A percentile compares a stretch with the other conserved stretches of the same genome.
Evolutionary conservation across 2,329 filamentous ascomycete genomes (phyloP).

Genomic region (Arthrobotrys musiformis): DNA sequence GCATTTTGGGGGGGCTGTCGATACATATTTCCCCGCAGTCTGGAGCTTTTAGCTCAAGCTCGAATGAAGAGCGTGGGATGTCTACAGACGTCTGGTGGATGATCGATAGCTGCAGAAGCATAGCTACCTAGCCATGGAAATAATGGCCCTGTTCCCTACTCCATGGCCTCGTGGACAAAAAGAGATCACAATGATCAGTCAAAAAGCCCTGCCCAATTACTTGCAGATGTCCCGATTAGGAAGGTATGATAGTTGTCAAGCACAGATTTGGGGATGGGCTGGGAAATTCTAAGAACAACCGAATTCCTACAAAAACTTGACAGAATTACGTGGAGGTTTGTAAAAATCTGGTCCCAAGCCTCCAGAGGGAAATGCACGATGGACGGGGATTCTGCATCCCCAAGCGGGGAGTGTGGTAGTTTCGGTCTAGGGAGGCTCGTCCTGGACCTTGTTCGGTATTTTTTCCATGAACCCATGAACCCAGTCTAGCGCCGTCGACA

Average conservation of each 20-base stretch:
- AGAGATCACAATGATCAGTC: slow-evolving; percentile 11
- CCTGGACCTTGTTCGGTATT: slow-evolving; percentile 28
- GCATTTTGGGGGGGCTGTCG: slow-evolving; percentile 3
- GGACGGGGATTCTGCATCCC: slow-evolving; percentile 10
- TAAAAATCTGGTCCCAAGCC: slow-evolving; percentile 11
- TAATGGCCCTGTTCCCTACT: slow-evolving; percentile 36
- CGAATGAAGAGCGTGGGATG: slow-evolving; percentile 12
- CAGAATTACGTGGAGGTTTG: background rate
- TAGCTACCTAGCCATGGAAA: slow-evolving; percentile 35
- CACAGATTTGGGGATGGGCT: slow-evolving; percentile 29
- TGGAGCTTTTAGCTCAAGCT: slow-evolving; percentile 12
- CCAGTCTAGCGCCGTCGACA: slow-evolving; percentile 4
- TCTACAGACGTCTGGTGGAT: background rate
- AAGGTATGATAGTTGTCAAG: slow-evolving; percentile 34
- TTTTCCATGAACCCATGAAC: slow-evolving; percentile 27
- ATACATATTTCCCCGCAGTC: slow-evolving; percentile 32
- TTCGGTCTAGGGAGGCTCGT: slow-evolving; percentile 25
- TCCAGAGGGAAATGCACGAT: background rate
- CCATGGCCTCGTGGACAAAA: slow-evolving; percentile 45
- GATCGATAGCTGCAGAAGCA: background rate
- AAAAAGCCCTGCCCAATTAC: slow-evolving; percentile 10
- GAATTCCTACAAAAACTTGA: slow-evolving; percentile 10
- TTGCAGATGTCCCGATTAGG: slow-evolving; percentile 28
- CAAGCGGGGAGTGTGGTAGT: slow-evolving; percentile 42
- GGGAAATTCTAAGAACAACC: slow-evolving; percentile 11